Percentiles rank a stretch among this genome's conserved stretches.
These are phyloP conservation scores for Tuber calosporum DNA, from an alignment of 495 filamentous ascomycete species.

Conservation along the genomic window DNA sequence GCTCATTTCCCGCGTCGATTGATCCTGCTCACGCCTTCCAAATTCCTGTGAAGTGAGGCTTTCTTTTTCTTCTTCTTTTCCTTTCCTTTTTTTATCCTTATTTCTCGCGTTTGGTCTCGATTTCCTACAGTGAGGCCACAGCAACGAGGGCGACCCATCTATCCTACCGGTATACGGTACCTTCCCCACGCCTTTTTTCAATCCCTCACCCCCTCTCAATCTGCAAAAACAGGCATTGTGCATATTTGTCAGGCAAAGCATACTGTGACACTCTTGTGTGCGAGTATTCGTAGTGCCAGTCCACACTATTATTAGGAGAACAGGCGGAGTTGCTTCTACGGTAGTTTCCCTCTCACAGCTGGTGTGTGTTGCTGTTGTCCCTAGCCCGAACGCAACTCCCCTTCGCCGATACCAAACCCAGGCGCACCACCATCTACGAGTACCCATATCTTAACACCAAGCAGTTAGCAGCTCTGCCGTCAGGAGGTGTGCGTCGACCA, in stretches of 20 bases:
- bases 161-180: slow-evolving; percentile 7
- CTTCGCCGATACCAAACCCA: slow-evolving; percentile 11
- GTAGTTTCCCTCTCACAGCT: slow-evolving; percentile 20
- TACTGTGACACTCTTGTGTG: neutral
- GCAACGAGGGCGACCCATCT: slow-evolving; percentile 20
- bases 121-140: slow-evolving; percentile 22
- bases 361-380: slow-evolving; percentile 21
- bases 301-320: neutral
- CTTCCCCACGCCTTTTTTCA: neutral
- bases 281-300: neutral
- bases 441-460: slow-evolving; percentile 28
- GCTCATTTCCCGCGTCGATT: neutral
- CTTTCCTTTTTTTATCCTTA: slow-evolving; percentile 12
- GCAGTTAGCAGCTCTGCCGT: slow-evolving; percentile 28
- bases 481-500: slow-evolving; percentile 9
- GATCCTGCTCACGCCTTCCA: neutral
- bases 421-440: slow-evolving; percentile 12
- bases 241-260: slow-evolving; percentile 13
- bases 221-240: slow-evolving; percentile 34
- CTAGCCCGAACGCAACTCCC: slow-evolving; percentile 26
- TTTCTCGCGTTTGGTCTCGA: slow-evolving; percentile 7
- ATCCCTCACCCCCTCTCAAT: slow-evolving; percentile 8
- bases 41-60: neutral
- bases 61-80: slow-evolving; percentile 15
- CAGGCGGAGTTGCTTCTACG: neutral